These are phyloP conservation scores for Phytopythium boreale DNA, from an alignment of 352 stramenopile genomes.

Conservation along the genomic window DNA sequence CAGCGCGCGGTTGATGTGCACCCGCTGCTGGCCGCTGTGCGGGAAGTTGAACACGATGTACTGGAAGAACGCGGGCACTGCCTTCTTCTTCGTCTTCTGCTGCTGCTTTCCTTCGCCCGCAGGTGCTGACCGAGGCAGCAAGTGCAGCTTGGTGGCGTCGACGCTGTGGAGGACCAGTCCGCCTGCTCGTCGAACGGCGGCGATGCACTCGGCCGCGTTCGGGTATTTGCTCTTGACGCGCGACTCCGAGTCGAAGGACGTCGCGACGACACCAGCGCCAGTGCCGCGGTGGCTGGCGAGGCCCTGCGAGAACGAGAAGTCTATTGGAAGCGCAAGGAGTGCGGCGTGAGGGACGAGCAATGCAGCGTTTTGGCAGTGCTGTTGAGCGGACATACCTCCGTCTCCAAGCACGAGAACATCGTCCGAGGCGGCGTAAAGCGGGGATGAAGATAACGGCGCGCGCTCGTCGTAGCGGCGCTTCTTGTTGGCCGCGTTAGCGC, in stretches of 20 bases:
- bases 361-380: background rate
- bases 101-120: background rate
- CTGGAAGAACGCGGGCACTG: conserved; percentile 58
- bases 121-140: conserved; percentile 24
- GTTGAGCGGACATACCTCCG: conserved; percentile 26
- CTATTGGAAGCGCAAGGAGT: conserved; percentile 14
- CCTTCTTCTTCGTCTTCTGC: conserved; percentile 12
- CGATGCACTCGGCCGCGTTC: conserved; percentile 72
- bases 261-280: conserved; percentile 58
- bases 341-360: background rate
- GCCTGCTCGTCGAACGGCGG: conserved; percentile 32
- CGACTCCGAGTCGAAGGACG: conserved; percentile 73
- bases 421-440: conserved; percentile 56
- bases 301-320: conserved; percentile 81
- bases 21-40: conserved; percentile 83
- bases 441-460: background rate
- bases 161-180: conserved; percentile 70
- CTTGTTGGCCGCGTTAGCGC: background rate
- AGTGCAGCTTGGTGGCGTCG: conserved; percentile 76
- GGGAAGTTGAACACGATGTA: conserved; percentile 90
- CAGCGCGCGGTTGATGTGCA: conserved; percentile 84
- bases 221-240: conserved; percentile 72
- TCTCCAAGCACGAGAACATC: conserved; percentile 76
- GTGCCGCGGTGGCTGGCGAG: conserved; percentile 61
- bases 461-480: conserved; percentile 24